Evolutionary conservation across 768 basidiomycete genomes (phyloP).

Genomic region (Pulveroboletus sp.): DNA sequence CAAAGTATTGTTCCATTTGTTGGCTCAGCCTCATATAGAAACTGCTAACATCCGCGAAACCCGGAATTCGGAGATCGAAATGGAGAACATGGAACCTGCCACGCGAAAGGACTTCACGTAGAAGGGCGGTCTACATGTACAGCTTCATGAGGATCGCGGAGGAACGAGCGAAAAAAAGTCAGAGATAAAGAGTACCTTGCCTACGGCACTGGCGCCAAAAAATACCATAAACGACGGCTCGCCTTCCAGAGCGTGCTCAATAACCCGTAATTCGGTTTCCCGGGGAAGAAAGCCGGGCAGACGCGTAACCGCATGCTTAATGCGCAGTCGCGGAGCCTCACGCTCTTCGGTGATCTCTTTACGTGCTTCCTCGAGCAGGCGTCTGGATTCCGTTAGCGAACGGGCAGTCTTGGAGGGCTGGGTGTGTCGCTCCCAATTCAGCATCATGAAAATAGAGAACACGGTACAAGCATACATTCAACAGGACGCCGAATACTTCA

Average conservation of each 20-base stretch:
- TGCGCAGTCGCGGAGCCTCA: constrained; percentile 60
- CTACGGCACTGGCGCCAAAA: constrained; percentile 76
- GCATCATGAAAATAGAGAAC: not conserved
- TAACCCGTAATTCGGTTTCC: constrained; percentile 56
- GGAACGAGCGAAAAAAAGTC: not conserved
- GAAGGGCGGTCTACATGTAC: constrained; percentile 57
- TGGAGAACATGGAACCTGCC: constrained; percentile 74
- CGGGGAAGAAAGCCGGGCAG: constrained; percentile 72
- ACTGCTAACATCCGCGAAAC: constrained; percentile 76
- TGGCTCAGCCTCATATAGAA: constrained; percentile 72
- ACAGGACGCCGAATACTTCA: constrained; percentile 69
- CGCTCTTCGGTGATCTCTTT: constrained; percentile 66
- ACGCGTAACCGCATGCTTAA: constrained; percentile 74
- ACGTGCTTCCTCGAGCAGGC: constrained; percentile 71
- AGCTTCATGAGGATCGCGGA: not conserved
- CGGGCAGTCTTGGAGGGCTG: constrained; percentile 78
- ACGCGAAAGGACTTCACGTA: constrained; percentile 69
- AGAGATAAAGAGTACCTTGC: constrained; percentile 50
- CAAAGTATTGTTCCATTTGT: constrained; percentile 81
- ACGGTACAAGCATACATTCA: constrained; percentile 51
- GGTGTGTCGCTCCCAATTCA: constrained; percentile 13
- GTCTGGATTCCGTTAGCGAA: constrained; percentile 72
- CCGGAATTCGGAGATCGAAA: constrained; percentile 79
- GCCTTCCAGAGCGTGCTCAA: constrained; percentile 59
- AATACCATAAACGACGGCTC: constrained; percentile 78